Percentiles rank a stretch among this genome's conserved stretches.
These are phyloP conservation scores for Violaceomyces palustris DNA, from an alignment of 1,284 basidiomycete genomes.

Conservation along the genomic window DNA sequence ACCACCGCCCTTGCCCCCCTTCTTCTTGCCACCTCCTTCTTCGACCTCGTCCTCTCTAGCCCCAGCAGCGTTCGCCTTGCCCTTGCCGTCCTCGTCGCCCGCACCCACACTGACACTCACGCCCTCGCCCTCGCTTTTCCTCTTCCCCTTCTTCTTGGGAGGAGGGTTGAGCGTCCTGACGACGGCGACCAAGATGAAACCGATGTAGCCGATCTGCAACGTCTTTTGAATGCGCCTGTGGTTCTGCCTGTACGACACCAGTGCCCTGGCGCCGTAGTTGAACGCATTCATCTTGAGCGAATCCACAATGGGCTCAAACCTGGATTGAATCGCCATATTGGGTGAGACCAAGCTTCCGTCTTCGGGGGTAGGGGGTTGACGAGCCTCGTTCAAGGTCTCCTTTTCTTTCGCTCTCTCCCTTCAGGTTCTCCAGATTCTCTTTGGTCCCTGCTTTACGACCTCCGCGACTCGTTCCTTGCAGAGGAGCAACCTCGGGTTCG, in stretches of 20 bases:
- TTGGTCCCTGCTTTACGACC: too few species aligned
- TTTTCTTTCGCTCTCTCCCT: too few species aligned
- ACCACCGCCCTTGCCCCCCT: slow-evolving; percentile 13
- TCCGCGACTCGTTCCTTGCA: too few species aligned
- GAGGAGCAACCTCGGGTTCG: too few species aligned
- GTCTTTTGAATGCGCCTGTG: slow-evolving; percentile 40
- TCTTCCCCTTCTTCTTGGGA: slow-evolving; percentile 30
- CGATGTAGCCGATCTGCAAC: slow-evolving; percentile 33
- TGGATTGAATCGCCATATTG: slow-evolving; percentile 44
- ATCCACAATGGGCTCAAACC: slow-evolving; percentile 29
- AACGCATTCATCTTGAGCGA: slow-evolving; percentile 36
- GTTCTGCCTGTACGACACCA: slow-evolving; percentile 38
- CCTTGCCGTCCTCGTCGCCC: slow-evolving; percentile 1
- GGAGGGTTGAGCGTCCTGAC: slow-evolving; percentile 28
- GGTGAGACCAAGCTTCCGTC: too few species aligned
- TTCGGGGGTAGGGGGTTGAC: too few species aligned
- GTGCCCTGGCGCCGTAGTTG: slow-evolving; percentile 28
- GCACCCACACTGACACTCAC: background rate
- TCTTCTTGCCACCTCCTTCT: slow-evolving; percentile 6
- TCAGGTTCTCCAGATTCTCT: too few species aligned
- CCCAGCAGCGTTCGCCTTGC: slow-evolving; percentile 7
- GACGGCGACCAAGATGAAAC: slow-evolving; percentile 29
- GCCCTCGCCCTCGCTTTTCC: background rate
- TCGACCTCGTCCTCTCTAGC: slow-evolving; percentile 2
- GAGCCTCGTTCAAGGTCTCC: too few species aligned